Evolutionary conservation across 495 filamentous ascomycete species (phyloP), one percentile per base, ranked within the genome.

Genomic region (Penicillium cataractarum): DNA sequence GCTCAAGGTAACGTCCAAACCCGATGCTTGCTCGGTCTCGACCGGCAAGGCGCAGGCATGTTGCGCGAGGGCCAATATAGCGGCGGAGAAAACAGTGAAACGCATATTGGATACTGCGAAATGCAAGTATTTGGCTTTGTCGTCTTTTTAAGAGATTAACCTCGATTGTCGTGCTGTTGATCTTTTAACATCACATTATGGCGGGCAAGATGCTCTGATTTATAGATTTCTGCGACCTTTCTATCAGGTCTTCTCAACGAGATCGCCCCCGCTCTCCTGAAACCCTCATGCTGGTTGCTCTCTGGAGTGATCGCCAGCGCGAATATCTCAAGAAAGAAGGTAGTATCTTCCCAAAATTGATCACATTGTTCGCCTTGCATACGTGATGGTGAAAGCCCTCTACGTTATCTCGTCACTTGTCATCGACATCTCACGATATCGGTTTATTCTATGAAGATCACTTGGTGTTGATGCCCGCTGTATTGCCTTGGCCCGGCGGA

Each of bases 1-100:
- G 55, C 78, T 76, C 57, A 88, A 76, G 50, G 79, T 80, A 55
- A 89, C 81, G 61, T 76, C 73, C 42, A 89, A 71, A 35, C 75
- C 80, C 17, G 79, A 67, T 50, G 76, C 68, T 67, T 78, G 76
- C 59, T 71, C 64, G 32, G 74, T 42, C 57, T 84, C 73, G 57
- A 83, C 67, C 22, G 80, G 80, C 50, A 78, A 69, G 61, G 70
- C 66, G 12, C 55, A 61, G 35, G 78, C 77, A 46, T 75, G 71
- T 35, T 78, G 82, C 62, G 80, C 61, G 27, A 83, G 56, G 56
- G 75, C 79, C 60, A 87, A 65, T 33, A 81, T 52, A 19, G 60
- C 55, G 19, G 69, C 19, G 32, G 62, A 71, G 31, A 67, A 40
- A 40, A 52, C 56, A 57, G 52, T 49, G 9, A 70, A 52, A 55